Base-by-base conservation (phyloP, 2,329 filamentous ascomycete genomes). In the Gaeumannomyces tritici region DNA sequence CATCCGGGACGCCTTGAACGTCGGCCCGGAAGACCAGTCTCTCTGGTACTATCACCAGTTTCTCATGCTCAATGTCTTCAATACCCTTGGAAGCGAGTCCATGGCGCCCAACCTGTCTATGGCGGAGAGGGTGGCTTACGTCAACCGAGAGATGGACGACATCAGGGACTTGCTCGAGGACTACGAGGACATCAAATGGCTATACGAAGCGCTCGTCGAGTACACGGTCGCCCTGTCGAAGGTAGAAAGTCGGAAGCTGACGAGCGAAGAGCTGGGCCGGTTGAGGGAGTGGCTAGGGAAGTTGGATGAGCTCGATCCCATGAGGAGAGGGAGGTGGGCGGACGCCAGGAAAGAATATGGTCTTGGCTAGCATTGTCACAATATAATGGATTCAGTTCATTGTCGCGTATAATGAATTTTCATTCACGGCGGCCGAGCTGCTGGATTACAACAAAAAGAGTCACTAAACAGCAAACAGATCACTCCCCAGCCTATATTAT, bases 1-100 rank as follows among this genome's bases (percentile, higher is more conserved):
- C 56, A 87, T 96, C 29, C 86, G 89, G 62, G 83, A 88, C 63
- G 93, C 89, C 0, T 80, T 98, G 59, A 95, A 92, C 64, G 90
- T 91, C 51, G 93, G 96, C 63, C 92, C 93, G 0, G 92, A 96
- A 68, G 93, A 98, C 71, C 93, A 98, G 72, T 96, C 92, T 24
- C 80, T 97, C 7, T 99, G 95, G 93, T 96, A 96, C 74, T 98
- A 99, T 71, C 92, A 98, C 73, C 89, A 95, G 68, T 96, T 89
- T 70, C 78, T 97, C 63, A 86, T 97, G 76, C 83, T 86, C 64
- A 89, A 87, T 70, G 78, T 89, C 68, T 77, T 82, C 61, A 80
- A 78, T 69, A 18, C 71, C 76, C 3, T 76, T 80, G 26, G 83
- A 24, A 28, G 35, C 28, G 51, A 24, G 26, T 29, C 83, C 12